Evolutionary conservation across 371 early-diverging fungal genomes (phyloP), one percentile per base, ranked within the genome.

Genomic region (Rhizopus arrhizus): DNA sequence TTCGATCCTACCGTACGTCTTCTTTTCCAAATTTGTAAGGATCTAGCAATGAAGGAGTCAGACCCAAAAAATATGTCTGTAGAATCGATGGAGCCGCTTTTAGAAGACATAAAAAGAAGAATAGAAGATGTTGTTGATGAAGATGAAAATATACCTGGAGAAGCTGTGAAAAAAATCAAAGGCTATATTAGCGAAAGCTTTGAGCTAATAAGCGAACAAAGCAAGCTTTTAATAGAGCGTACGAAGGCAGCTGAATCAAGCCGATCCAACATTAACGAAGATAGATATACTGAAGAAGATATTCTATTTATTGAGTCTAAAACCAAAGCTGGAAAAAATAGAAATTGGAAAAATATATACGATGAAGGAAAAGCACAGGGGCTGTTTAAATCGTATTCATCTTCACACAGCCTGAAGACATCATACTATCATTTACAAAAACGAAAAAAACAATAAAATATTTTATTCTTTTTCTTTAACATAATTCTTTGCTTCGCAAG

Each of bases 321-420:
- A 8, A 61, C 55, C 61, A 61, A 38, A 45, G 36, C 29, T 29
- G 61, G 61, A 29, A 61, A 61, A 53, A 61, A 42, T 16, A 53
- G 48, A 61, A 61, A 55, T 13, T 61, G 55, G 61, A 61, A 41
- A 33, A 31, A 22, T 29, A 55, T 49, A 15, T 61, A 40, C 29
- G 56, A 61, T 42, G 35, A 61, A 61, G 55, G 49, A 47, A 61
- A 61, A 61, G 36, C 42, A 55, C n/a, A 61, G n/a, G 56, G 61
- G 10, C 47, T 40, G 6, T 60, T 60, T 40, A 60, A 60, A 12
- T 53, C 54, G 47, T 60, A 61, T n/a, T 54, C 54, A 49, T 61
- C 61, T 31, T 55, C 49, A 16, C 36, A 32, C 35, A 61, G 5
- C 38, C 55, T 61, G 9, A 61, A 55, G 47, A 55, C 55, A 15